A percentile compares a stretch with the other conserved stretches of the same genome.
These are phyloP conservation scores for Favolaschia claudopus DNA, from an alignment of 768 basidiomycete species.

Conservation along the genomic window DNA sequence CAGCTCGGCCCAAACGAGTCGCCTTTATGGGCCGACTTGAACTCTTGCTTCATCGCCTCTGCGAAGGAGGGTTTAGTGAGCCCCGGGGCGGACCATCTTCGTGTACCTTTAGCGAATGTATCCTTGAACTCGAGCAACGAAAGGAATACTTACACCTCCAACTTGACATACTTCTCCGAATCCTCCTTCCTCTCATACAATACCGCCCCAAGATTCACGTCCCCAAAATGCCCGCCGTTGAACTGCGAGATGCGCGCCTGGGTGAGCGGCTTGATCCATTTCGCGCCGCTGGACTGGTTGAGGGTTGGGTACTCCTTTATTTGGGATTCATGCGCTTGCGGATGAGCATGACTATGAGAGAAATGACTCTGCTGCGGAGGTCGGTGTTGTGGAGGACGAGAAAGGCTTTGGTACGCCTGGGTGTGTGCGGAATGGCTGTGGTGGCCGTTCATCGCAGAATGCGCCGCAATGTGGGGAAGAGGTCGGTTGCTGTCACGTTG, in stretches of 20 bases:
- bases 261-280: slow-evolving; percentile 85
- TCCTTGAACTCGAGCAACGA: background rate
- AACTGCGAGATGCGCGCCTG: slow-evolving; percentile 66
- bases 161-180: slow-evolving; percentile 67
- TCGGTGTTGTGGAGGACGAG: too few relatives aligned
- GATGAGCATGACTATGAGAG: too few relatives aligned
- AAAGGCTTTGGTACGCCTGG: too few relatives aligned
- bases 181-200: slow-evolving; percentile 81
- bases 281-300: slow-evolving; percentile 68
- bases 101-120: background rate
- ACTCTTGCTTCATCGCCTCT: slow-evolving; percentile 86
- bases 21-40: slow-evolving; percentile 87
- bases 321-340: too few relatives aligned
- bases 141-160: slow-evolving; percentile 63
- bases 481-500: too few relatives aligned
- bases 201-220: slow-evolving; percentile 82
- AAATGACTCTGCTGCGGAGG: too few relatives aligned
- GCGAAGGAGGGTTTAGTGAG: slow-evolving; percentile 85
- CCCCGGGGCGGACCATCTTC: slow-evolving; percentile 88
- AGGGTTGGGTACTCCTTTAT: slow-evolving; percentile 69
- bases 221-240: slow-evolving; percentile 79
- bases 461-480: too few relatives aligned
- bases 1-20: slow-evolving; percentile 94
- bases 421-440: too few relatives aligned
- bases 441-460: too few relatives aligned